phyloP scores from a whole-genome alignment of 75 land plant genomes.

The Cryptomeria japonica region DNA sequence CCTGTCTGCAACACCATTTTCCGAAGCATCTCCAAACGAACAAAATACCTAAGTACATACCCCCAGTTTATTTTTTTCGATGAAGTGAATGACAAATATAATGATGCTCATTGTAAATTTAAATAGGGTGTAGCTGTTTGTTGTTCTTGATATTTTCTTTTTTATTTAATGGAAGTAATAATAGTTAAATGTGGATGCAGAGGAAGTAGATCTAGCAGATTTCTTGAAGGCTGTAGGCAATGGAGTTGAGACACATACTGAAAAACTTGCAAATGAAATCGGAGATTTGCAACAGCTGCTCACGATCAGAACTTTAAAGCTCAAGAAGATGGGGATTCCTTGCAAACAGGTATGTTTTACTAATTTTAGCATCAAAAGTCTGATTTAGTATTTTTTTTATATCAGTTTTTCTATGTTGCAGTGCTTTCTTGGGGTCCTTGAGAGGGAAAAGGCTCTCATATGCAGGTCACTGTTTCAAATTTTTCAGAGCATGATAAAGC shows the following conservation, averaged over 20 bases:
- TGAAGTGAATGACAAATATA: background rate
- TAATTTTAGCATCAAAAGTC: background rate
- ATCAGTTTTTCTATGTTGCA: background rate
- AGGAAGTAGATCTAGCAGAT: conserved; percentile 68
- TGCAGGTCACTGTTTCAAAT: background rate
- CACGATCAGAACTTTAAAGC: conserved; percentile 57
- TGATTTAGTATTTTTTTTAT: background rate
- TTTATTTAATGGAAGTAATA: background rate
- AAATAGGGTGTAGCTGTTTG: background rate
- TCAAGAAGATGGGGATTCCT: conserved; percentile 76
- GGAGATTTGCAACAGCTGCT: conserved; percentile 70
- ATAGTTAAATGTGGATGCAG: conserved; percentile 28
- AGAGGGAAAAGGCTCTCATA: background rate
- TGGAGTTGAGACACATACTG: conserved; percentile 67
- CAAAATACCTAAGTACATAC: background rate
- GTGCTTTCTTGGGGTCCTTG: background rate
- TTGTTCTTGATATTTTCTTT: background rate
- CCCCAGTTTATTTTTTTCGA: background rate
- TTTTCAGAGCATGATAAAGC: background rate
- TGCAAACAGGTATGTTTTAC: conserved; percentile 60
- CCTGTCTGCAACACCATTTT: background rate
- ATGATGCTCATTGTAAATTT: background rate
- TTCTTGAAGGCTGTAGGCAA: conserved; percentile 69
- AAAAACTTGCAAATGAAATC: conserved; percentile 63
- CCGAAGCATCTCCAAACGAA: conserved; percentile 6